Base-by-base conservation (phyloP, 1,139 yeast species). In the Taphrina betulina region DNA sequence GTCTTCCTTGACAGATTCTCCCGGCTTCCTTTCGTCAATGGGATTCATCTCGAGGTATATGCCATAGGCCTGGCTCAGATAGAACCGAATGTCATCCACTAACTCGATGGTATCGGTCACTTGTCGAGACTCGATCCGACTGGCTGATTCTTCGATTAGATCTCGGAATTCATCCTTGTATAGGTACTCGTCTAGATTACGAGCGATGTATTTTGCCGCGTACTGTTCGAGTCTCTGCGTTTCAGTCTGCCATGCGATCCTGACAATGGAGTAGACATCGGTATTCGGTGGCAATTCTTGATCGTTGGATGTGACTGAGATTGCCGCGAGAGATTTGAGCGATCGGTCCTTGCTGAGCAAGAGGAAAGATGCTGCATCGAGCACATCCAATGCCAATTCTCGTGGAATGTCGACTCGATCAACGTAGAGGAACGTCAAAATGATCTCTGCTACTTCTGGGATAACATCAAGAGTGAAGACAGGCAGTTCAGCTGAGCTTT, bases 41-140 rank as follows among this genome's bases (percentile, higher is more conserved):
- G 54, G 54, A 16, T 50, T 50, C 45, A 57, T 60, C 29, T 69
- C 72, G 33, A 71, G 74, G 56, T 66, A 66, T 24, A 71, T 66
- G 5, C 68, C 68, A 57, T 77, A 77, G 61, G 78, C 79, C 64
- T 77, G 75, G 2, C 76, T 69, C 56, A 85, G 68, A 62, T 81
- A 83, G 67, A 77, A 85, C 60, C 90, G 72, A 8, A 85, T 81
- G 69, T 85, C 95, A 69, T 85, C 95, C 37, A 85, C 72, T 62
- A 85, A 71, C 64, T 85, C 95, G 66, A 85, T 83, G 1, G 94
- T 83, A 69, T 85, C 95, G 0, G 86, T 82, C 58, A 80, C 85
- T 63, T 85, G 82, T 66, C 94, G 75, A 16, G 69, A 71, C 20
- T 75, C 66, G 57, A 85, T 83, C 63, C 88, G 72, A 10, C 67